These are phyloP conservation scores for Xerocomus brunneocitrinus DNA, from an alignment of 768 basidiomycete species.

Conservation along the genomic window DNA sequence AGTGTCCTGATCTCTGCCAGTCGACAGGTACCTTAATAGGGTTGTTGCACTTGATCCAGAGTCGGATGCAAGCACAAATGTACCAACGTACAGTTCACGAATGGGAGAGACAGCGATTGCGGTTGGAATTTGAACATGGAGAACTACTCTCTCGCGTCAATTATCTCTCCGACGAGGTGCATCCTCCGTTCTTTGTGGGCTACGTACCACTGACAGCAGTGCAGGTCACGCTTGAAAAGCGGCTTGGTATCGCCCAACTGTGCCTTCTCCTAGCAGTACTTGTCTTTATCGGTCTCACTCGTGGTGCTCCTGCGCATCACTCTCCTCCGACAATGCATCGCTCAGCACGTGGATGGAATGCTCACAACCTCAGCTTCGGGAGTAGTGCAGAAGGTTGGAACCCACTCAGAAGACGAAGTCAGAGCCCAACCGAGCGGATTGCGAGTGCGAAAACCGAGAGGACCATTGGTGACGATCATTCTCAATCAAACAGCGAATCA, in stretches of 20 bases:
- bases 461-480: conserved; percentile 7
- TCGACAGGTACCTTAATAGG: neutral
- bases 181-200: neutral
- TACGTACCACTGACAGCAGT: neutral
- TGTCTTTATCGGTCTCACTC: conserved; percentile 81
- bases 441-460: conserved; percentile 13
- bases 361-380: conserved; percentile 52
- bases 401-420: conserved; percentile 25
- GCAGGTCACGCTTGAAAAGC: conserved; percentile 83
- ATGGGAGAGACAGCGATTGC: conserved; percentile 61
- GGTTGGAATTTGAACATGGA: conserved; percentile 66
- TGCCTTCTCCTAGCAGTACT: conserved; percentile 79
- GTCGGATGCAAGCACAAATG: conserved; percentile 63
- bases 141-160: conserved; percentile 69
- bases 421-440: conserved; percentile 22
- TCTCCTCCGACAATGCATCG: conserved; percentile 6
- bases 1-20: conserved; percentile 26
- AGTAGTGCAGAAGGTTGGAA: conserved; percentile 42
- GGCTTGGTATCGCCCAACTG: conserved; percentile 84
- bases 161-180: conserved; percentile 76
- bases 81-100: conserved; percentile 62
- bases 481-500: neutral
- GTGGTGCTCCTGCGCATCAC: conserved; percentile 48
- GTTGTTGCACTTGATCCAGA: conserved; percentile 34
- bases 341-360: conserved; percentile 51